Evolutionary conservation across 768 basidiomycete genomes (phyloP), one percentile per base, ranked within the genome.

Genomic region (Mycena galericulata): DNA sequence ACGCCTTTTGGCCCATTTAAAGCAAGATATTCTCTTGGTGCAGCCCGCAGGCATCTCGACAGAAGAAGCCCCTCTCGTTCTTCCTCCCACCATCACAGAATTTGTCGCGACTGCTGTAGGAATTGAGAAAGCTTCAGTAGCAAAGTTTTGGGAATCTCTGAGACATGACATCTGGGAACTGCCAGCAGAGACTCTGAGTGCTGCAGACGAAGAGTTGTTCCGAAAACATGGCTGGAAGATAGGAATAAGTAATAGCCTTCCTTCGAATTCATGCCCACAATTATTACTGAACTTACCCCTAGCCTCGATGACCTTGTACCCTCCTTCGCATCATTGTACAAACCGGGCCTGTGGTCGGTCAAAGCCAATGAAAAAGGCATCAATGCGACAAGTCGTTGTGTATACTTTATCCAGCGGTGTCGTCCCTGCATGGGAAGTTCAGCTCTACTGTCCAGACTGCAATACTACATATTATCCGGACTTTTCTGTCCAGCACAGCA

Each of bases 381-480:
- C 74, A 26, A 54, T 51, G 22, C 57, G 63, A 3, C 63, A 71
- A 14, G 71, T 68, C 20, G 72, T 78, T 26, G 59, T 75, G 0
- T 66, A 66, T 24, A 66, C 57, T 0, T 55, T 68, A 10, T 58
- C 29, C 1, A 49, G 70, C 17, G 75, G 75, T 27, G 76, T 62
- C 5, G 57, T 69, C 29, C 78, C 76, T 27, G 43, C 43, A 7
- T 20, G 20, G 43, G 7, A 22, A 20, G 43, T 45, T n/a, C 43
- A 45, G 43, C 60, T 76, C 0, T 74, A 68, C 51, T 77, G 77
- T 60, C 56, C 53, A 8, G 75, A 43, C 18, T 75, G 76, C 36
- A n/a, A 60, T 10, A 74, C 74, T 0, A 70, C 62, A 50, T 76
- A 77, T 40, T 71, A 75, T 22, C 69, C 70, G 29, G 73, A 75